Percentiles rank a stretch among this genome's conserved stretches.
These are phyloP conservation scores for Vitis rotundifolia DNA, from an alignment of 164 flowering plant species.

Conservation along the genomic window DNA sequence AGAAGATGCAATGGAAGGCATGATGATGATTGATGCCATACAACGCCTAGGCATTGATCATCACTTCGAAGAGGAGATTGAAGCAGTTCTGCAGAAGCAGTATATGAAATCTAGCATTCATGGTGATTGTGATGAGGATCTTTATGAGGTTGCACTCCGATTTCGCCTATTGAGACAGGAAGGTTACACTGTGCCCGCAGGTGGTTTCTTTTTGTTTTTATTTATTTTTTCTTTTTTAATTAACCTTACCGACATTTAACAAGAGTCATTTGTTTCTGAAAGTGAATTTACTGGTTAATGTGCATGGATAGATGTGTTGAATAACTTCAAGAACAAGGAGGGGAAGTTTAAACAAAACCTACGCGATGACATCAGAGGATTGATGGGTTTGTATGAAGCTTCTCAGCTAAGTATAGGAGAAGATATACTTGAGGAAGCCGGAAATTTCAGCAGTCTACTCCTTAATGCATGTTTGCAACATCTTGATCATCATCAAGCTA, in stretches of 20 bases:
- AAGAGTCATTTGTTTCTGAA: too few species aligned
- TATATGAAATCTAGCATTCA: neutral
- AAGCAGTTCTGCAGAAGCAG: slow-evolving; percentile 9
- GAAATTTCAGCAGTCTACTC: slow-evolving; percentile 23
- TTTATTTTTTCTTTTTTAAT: neutral
- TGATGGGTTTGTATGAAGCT: slow-evolving; percentile 29
- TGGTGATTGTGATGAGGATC: neutral
- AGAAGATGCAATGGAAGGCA: slow-evolving; percentile 9
- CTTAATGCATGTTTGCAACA: slow-evolving; percentile 18
- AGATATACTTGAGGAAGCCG: slow-evolving; percentile 45
- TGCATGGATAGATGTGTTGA: slow-evolving; percentile 10
- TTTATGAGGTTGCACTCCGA: slow-evolving; percentile 21
- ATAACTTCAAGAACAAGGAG: slow-evolving; percentile 11
- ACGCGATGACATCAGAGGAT: slow-evolving; percentile 14
- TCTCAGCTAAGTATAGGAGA: slow-evolving; percentile 43
- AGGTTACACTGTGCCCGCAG: slow-evolving; percentile 23
- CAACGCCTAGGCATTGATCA: slow-evolving; percentile 35
- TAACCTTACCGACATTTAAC: too few species aligned
- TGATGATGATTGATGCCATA: slow-evolving; percentile 28
- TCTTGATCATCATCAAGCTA: slow-evolving; percentile 17
- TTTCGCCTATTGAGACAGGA: slow-evolving; percentile 29
- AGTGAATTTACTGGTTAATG: neutral
- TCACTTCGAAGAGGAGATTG: slow-evolving; percentile 21
- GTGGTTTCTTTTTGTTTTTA: neutral
- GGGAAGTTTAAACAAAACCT: slow-evolving; percentile 2